Conservation (phyloP, 1,139 yeast species). For the Candida labiduridarum region DNA sequence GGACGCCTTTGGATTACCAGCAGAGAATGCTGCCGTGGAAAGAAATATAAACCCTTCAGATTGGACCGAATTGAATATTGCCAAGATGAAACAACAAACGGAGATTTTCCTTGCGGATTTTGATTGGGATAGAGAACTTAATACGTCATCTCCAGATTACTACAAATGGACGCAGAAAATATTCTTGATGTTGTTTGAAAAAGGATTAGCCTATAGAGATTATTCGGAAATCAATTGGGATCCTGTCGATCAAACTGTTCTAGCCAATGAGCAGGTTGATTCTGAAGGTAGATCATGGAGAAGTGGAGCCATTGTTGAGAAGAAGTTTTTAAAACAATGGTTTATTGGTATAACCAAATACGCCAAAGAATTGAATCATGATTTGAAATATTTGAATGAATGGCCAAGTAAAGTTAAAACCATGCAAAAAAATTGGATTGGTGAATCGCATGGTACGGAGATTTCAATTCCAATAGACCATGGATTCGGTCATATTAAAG, state of each 20-base stretch:
- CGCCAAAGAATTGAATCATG: constrained; percentile 66
- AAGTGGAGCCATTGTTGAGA: constrained; percentile 93
- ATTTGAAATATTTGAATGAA: constrained; percentile 56
- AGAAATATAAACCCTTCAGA: constrained; percentile 72
- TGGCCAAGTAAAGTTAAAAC: constrained; percentile 92
- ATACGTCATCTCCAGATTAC: constrained; percentile 87
- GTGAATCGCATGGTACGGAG: constrained; percentile 81
- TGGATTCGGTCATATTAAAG: constrained; percentile 35
- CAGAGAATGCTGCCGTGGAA: constrained; percentile 96
- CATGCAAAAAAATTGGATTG: constrained; percentile 96
- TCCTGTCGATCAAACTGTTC: constrained; percentile 89
- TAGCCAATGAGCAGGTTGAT: constrained; percentile 97
- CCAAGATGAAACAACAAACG: constrained; percentile 85
- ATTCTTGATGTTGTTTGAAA: constrained; percentile 68
- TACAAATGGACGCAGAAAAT: constrained; percentile 92
- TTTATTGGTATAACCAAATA: constrained; percentile 84
- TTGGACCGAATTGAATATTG: constrained; percentile 82
- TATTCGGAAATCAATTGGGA: constrained; percentile 97
- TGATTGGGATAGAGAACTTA: constrained; percentile 90
- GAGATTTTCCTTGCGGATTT: constrained; percentile 77
- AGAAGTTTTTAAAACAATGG: constrained; percentile 83
- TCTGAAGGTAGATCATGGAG: constrained; percentile 91
- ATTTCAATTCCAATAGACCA: constrained; percentile 44
- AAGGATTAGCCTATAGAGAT: constrained; percentile 81
- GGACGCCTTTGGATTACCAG: constrained; percentile 98